These are phyloP conservation scores for Fusarium continuum DNA, from an alignment of 2,329 filamentous ascomycete species.

Conservation along the genomic window DNA sequence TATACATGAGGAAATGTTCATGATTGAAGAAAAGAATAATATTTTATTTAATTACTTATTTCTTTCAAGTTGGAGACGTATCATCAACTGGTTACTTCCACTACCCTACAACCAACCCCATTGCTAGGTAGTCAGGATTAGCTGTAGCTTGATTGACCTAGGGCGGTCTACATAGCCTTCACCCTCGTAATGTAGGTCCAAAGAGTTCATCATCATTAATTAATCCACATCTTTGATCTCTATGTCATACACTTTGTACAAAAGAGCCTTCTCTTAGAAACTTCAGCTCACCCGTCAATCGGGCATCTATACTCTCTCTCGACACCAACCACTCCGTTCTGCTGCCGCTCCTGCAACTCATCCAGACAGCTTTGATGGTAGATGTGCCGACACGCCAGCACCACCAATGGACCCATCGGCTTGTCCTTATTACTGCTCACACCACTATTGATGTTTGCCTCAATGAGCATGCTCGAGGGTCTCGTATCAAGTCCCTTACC, in stretches of 20 bases:
- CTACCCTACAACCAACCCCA: no score
- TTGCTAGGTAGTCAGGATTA: no score
- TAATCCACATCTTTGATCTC: slow-evolving; percentile 36
- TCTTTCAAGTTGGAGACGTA: no score
- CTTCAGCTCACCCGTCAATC: slow-evolving; percentile 59
- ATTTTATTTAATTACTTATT: no score
- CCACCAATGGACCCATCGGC: slow-evolving; percentile 70
- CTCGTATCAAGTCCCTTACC: slow-evolving; percentile 55
- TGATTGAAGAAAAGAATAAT: no score
- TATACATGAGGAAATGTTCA: no score
- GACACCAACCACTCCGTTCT: slow-evolving; percentile 57
- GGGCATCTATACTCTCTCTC: slow-evolving; percentile 65
- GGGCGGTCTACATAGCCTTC: no score
- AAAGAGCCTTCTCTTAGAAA: slow-evolving; percentile 13
- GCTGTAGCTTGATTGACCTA: no score
- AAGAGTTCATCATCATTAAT: slow-evolving; percentile 42
- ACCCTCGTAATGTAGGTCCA: no score
- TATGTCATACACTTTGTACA: slow-evolving; percentile 42
- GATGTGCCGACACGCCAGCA: slow-evolving; percentile 75
- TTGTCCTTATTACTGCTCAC: slow-evolving; percentile 50
- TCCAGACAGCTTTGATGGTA: slow-evolving; percentile 77
- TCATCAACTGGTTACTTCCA: background rate
- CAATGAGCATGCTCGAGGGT: slow-evolving; percentile 53
- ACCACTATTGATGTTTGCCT: slow-evolving; percentile 39
- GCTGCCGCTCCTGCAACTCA: slow-evolving; percentile 65